Conservation (phyloP, 768 basidiomycete species). For the Leccinellum albellum region DNA sequence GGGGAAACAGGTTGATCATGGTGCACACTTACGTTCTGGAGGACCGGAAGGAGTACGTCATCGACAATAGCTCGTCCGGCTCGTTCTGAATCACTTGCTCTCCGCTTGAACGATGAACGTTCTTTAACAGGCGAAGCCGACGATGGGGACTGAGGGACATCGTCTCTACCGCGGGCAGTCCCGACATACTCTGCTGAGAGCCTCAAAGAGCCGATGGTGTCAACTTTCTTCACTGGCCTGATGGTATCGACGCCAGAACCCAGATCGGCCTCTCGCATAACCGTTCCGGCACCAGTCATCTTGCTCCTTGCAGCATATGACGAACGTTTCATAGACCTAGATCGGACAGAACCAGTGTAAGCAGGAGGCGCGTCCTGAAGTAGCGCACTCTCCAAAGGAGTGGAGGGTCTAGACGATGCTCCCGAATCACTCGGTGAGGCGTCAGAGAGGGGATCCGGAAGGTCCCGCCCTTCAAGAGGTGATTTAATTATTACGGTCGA, state of each 20-base stretch:
- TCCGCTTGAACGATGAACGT: conserved; percentile 42
- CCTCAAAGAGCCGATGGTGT: conserved; percentile 69
- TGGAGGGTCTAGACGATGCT: conserved; percentile 34
- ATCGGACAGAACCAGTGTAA: conserved; percentile 63
- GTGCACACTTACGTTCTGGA: conserved; percentile 58
- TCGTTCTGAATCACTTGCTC: conserved; percentile 53
- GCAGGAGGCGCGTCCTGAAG: conserved; percentile 67
- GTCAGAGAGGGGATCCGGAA: conserved; percentile 22
- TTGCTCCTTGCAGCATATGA: conserved; percentile 77
- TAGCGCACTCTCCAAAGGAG: conserved; percentile 31
- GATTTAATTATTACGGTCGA: conserved; percentile 70
- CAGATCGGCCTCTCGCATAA: conserved; percentile 78
- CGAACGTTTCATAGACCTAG: conserved; percentile 56
- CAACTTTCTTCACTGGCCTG: conserved; percentile 89
- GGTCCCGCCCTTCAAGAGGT: conserved; percentile 38
- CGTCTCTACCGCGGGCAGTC: conserved; percentile 55
- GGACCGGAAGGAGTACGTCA: conserved; percentile 77
- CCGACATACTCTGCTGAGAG: conserved; percentile 82
- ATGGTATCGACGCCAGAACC: conserved; percentile 88
- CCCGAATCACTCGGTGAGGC: conserved; percentile 41
- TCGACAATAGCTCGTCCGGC: conserved; percentile 72
- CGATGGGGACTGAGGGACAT: conserved; percentile 37
- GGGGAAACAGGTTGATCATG: too few relatives aligned
- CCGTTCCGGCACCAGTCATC: conserved; percentile 60
- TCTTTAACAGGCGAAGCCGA: conserved; percentile 45